These are phyloP conservation scores for Talaromyces sp. DNA, from an alignment of 2,329 filamentous ascomycete species.

Conservation along the genomic window DNA sequence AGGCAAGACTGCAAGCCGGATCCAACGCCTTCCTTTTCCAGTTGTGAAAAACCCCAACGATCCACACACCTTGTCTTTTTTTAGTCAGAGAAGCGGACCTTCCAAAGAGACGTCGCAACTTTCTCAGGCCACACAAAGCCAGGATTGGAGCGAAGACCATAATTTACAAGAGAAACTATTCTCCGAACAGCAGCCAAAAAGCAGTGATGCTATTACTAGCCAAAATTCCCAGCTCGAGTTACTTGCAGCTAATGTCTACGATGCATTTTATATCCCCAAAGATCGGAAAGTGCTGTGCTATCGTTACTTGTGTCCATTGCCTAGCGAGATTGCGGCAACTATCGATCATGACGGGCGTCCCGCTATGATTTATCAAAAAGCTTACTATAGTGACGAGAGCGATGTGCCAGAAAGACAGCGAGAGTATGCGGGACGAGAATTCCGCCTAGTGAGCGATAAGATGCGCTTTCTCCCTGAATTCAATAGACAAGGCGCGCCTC, in stretches of 20 bases:
- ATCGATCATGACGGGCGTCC: constrained; percentile 55
- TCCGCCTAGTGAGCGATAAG: constrained; percentile 68
- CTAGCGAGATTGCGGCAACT: constrained; percentile 49
- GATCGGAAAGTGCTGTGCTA: constrained; percentile 21
- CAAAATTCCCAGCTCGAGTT: constrained; percentile 14
- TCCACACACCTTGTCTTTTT: constrained; percentile 54
- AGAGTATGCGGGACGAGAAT: constrained; percentile 85
- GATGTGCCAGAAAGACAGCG: constrained; percentile 73
- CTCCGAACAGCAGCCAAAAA: constrained; percentile 16
- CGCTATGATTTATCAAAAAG: constrained; percentile 72
- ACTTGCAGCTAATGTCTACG: constrained; percentile 18
- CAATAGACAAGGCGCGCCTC: constrained; percentile 58
- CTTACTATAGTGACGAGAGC: constrained; percentile 75
- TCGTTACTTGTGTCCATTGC: constrained; percentile 19
- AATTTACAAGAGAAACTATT: constrained; percentile 9
- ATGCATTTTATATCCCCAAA: constrained; percentile 24
- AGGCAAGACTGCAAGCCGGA: constrained; percentile 25
- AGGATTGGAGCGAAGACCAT: background rate
- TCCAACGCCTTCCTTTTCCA: constrained; percentile 58
- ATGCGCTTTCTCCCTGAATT: constrained; percentile 78
- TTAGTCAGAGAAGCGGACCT: constrained; percentile 60
- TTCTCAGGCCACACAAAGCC: constrained; percentile 10
- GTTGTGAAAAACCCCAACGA: constrained; percentile 73
- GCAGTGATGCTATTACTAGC: background rate
- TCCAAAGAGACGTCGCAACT: constrained; percentile 40